Evolutionary conservation across 2,329 filamentous ascomycete genomes (phyloP), one percentile per base, ranked within the genome.

Genomic region (Graphilbum sp.): DNA sequence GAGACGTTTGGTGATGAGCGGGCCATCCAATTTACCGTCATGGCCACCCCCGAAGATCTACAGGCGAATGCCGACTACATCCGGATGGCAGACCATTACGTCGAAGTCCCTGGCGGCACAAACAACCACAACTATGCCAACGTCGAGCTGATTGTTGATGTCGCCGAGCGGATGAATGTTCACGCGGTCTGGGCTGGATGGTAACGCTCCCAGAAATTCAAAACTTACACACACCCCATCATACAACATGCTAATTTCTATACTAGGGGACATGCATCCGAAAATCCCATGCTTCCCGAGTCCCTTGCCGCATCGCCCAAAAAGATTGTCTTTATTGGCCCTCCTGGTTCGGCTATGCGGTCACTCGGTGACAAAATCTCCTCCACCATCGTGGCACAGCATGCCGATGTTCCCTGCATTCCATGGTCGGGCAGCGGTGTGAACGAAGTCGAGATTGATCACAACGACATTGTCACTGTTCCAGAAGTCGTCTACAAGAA

Each of bases 51-150:
- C 36, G 90, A 98, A 64, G 90, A 98, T 78, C 63, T 98, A 56
- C 76, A 80, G 58, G 90, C 90, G 57, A 98, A 98, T 60, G 90
- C 90, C 49, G 90, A 98, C 63, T 98, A 98, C 66, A 98, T 98
- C 58, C 77, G 90, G 58, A 96, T 98, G 90, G 90, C 90, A 25
- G 90, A 98, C 63, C 85, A 95, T 70, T 98, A 98, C 60, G 90
- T 98, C 51, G 90, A 98, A 65, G 88, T 98, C 44, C 90, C 90
- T 25, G 90, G 90, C 54, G 90, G 90, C 55, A 98, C 90, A 45
- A 98, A 98, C 68, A 98, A 98, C 72, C 94, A 98, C 78, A 98
- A 98, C 64, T 98, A 98, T 63, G 90, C 90, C 64, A 98, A 98
- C 58, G 90, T 98, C 43, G 90, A 98, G 66, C 71, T 98, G 57